phyloP scores from a whole-genome alignment of 2,329 filamentous ascomycete genomes.

The Rosellinia necatrix region DNA sequence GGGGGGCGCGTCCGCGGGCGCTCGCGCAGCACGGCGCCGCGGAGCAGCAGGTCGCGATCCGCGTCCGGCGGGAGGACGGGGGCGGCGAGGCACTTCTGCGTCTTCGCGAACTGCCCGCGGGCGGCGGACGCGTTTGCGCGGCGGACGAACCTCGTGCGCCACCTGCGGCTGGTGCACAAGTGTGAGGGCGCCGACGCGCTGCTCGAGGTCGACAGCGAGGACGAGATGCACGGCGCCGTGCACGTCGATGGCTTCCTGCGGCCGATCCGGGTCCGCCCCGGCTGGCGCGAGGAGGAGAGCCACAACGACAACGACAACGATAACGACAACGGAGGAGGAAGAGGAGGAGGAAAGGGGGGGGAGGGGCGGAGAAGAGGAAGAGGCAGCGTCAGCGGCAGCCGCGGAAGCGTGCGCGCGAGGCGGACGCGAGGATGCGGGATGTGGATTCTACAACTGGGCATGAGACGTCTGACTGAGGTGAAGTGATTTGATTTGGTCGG shows the following conservation, averaged over 20 bases:
- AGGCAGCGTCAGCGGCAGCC: conserved; percentile 17
- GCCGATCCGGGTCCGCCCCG: conserved; percentile 54
- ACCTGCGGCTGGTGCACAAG: conserved; percentile 46
- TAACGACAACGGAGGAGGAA: conserved; percentile 20
- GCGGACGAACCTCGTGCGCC: conserved; percentile 45
- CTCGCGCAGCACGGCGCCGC: background rate
- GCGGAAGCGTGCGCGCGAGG: background rate
- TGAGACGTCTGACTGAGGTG: conserved; percentile 1
- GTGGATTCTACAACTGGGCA: conserved; percentile 1
- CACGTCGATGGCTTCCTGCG: conserved; percentile 71
- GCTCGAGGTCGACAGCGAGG: conserved; percentile 48
- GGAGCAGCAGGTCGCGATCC: conserved; percentile 28
- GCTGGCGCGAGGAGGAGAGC: conserved; percentile 54
- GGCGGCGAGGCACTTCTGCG: conserved; percentile 40
- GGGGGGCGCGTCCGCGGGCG: too few relatives aligned
- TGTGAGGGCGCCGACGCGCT: conserved; percentile 37
- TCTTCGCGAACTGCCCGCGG: conserved; percentile 44
- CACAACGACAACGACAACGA: too few relatives aligned
- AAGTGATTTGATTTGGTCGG: too few relatives aligned
- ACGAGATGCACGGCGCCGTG: conserved; percentile 64
- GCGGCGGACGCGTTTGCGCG: conserved; percentile 44
- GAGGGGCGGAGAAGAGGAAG: conserved; percentile 16
- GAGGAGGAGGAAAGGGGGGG: conserved; percentile 26
- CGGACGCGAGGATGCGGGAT: conserved; percentile 19
- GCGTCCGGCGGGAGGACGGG: conserved; percentile 26